phyloP scores from a whole-genome alignment of 2,329 filamentous ascomycete genomes.

The Clonostachys sp. region DNA sequence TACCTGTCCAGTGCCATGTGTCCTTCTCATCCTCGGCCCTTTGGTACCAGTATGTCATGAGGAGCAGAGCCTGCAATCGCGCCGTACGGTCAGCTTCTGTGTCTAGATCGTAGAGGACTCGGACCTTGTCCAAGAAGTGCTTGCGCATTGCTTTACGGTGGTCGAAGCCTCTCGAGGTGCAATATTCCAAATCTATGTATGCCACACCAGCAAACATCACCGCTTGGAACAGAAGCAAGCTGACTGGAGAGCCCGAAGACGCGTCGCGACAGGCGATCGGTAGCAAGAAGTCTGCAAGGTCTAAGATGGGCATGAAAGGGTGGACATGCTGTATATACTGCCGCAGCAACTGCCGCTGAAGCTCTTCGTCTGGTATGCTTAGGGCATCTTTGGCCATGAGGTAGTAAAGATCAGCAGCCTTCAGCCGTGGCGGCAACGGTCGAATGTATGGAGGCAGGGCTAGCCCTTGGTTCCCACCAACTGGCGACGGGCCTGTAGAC shows the following conservation, averaged over 20 bases:
- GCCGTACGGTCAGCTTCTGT: slow-evolving; percentile 88
- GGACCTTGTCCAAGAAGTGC: no score
- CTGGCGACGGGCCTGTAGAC: no score
- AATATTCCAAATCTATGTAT: slow-evolving; percentile 74
- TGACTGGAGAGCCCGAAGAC: slow-evolving; percentile 65
- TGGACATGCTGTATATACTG: slow-evolving; percentile 87
- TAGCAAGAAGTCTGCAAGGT: slow-evolving; percentile 21
- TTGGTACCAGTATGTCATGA: slow-evolving; percentile 98
- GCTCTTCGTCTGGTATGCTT: slow-evolving; percentile 61
- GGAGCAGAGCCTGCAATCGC: slow-evolving; percentile 79
- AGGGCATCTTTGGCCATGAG: slow-evolving; percentile 66
- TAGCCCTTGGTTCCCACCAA: no score
- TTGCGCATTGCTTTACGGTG: no score
- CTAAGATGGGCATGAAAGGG: slow-evolving; percentile 88
- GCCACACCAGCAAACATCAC: slow-evolving; percentile 92
- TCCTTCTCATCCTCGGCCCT: slow-evolving; percentile 89
- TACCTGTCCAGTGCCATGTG: slow-evolving; percentile 99
- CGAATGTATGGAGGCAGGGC: no score
- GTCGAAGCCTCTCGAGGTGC: slow-evolving; percentile 71
- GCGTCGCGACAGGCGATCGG: slow-evolving; percentile 25
- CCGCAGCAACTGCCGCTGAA: slow-evolving; percentile 78
- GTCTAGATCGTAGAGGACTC: slow-evolving; percentile 73
- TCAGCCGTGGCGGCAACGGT: no score
- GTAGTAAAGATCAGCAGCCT: no score
- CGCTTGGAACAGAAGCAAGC: slow-evolving; percentile 85